Evolutionary conservation across 2,329 filamentous ascomycete species (phyloP).

Genomic region (Keithomyces neogunnii): DNA sequence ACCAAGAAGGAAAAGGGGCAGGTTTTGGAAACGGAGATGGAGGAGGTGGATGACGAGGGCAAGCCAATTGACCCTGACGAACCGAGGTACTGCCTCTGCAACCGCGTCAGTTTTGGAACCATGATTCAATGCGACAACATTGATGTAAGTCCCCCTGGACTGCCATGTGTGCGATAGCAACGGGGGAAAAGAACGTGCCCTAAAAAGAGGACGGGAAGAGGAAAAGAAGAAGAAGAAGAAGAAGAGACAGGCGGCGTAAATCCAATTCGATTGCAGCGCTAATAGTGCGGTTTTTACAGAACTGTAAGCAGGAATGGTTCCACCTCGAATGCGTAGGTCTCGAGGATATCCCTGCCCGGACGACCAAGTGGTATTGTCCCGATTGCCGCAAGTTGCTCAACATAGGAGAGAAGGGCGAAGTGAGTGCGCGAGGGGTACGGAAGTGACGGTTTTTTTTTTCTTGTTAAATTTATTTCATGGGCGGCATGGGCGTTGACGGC

Average conservation of each 20-base stretch:
- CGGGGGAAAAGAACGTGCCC: not conserved
- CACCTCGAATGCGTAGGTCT: constrained; percentile 71
- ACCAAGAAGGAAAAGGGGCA: constrained; percentile 39
- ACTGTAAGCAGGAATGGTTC: constrained; percentile 80
- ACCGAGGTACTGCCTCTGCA: constrained; percentile 69
- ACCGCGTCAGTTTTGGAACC: constrained; percentile 69
- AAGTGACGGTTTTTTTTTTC: constrained; percentile 18
- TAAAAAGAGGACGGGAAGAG: constrained; percentile 9
- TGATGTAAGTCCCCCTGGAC: constrained; percentile 46
- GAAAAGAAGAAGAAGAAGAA: constrained; percentile 5
- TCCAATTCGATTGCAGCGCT: not conserved
- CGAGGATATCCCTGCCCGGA: constrained; percentile 57
- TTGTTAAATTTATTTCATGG: no score
- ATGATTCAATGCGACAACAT: constrained; percentile 81
- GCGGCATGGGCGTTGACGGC: constrained; percentile 6
- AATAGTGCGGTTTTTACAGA: constrained; percentile 21
- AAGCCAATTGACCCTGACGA: constrained; percentile 68
- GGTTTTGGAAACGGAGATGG: constrained; percentile 34
- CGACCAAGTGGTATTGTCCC: constrained; percentile 79
- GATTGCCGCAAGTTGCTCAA: constrained; percentile 58
- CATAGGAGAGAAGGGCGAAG: constrained; percentile 55
- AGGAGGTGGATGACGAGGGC: constrained; percentile 59
- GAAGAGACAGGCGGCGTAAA: not conserved
- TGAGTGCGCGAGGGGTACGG: constrained; percentile 49
- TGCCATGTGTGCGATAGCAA: not conserved